Evolutionary conservation across 2,329 filamentous ascomycete genomes (phyloP).

Genomic region (Mariannaea elegans): DNA sequence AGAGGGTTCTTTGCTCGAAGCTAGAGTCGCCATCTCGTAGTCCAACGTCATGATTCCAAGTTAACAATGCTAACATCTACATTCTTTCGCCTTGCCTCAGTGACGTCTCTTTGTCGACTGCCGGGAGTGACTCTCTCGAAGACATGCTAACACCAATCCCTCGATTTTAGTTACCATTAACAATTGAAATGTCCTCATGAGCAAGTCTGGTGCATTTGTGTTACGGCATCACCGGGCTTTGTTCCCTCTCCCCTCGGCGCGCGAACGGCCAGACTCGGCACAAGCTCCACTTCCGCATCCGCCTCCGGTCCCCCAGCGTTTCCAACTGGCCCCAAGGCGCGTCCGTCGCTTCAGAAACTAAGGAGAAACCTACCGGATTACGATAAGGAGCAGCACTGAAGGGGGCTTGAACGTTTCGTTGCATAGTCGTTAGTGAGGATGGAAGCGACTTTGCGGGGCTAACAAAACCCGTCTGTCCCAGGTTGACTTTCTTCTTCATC

Average conservation of each 20-base stretch:
- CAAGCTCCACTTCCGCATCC: slow-evolving; percentile 8
- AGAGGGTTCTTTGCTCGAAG: too few relatives aligned
- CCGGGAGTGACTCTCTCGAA: too few relatives aligned
- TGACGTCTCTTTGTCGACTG: too few relatives aligned
- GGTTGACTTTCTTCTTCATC: slow-evolving; percentile 7
- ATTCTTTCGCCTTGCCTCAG: too few relatives aligned
- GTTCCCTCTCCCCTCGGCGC: neutral
- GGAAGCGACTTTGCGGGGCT: slow-evolving; percentile 1
- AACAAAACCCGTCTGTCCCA: slow-evolving; percentile 16
- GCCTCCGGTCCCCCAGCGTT: slow-evolving; percentile 1
- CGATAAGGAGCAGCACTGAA: neutral
- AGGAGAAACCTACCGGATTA: neutral
- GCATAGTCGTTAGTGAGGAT: neutral
- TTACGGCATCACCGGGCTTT: neutral
- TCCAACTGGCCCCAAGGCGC: neutral
- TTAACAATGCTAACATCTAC: too few relatives aligned
- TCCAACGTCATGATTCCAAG: too few relatives aligned
- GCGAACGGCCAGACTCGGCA: slow-evolving; percentile 14
- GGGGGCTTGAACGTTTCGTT: neutral
- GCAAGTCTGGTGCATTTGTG: neutral
- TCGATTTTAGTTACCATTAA: too few relatives aligned
- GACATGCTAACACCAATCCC: too few relatives aligned
- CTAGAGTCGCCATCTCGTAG: too few relatives aligned
- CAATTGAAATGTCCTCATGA: slow-evolving; percentile 7
- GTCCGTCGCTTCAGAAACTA: neutral